phyloP scores from a whole-genome alignment of 2,329 filamentous ascomycete genomes.

The Leptographium lundbergii region DNA sequence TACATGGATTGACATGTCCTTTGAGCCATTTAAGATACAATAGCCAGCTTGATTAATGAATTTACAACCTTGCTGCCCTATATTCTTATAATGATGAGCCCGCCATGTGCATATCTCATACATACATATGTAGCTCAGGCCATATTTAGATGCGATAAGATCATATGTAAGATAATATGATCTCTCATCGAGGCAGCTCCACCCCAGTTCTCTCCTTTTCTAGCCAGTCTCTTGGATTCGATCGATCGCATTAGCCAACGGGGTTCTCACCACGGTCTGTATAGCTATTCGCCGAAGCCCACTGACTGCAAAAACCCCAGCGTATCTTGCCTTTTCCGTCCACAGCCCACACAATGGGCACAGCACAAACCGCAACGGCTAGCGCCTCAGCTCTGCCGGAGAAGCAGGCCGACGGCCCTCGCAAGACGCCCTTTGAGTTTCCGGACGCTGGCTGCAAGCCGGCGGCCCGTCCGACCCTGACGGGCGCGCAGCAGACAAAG shows the following conservation, averaged over 20 bases:
- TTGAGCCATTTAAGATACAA: too few species aligned
- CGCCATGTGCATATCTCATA: too few species aligned
- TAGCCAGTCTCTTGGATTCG: background rate
- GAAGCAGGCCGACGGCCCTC: slow-evolving; percentile 12
- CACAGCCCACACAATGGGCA: background rate
- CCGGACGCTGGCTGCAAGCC: slow-evolving; percentile 48
- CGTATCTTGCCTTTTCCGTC: background rate
- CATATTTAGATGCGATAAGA: too few species aligned
- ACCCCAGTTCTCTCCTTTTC: background rate
- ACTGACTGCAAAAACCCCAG: background rate
- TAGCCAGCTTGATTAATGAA: background rate
- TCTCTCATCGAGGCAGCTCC: background rate
- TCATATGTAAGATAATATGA: too few species aligned
- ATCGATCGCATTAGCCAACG: background rate
- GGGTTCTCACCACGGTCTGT: background rate
- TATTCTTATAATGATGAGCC: background rate
- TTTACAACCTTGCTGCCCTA: background rate
- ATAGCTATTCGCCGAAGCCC: background rate
- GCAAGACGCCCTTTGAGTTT: slow-evolving; percentile 35
- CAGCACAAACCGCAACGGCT: slow-evolving; percentile 3
- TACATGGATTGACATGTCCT: background rate
- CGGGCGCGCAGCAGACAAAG: slow-evolving; percentile 65
- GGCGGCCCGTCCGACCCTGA: slow-evolving; percentile 45
- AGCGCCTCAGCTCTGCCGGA: slow-evolving; percentile 6
- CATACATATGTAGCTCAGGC: too few species aligned